phyloP scores from a whole-genome alignment of 371 early-diverging fungal species.

The Mucor lusitanicus region DNA sequence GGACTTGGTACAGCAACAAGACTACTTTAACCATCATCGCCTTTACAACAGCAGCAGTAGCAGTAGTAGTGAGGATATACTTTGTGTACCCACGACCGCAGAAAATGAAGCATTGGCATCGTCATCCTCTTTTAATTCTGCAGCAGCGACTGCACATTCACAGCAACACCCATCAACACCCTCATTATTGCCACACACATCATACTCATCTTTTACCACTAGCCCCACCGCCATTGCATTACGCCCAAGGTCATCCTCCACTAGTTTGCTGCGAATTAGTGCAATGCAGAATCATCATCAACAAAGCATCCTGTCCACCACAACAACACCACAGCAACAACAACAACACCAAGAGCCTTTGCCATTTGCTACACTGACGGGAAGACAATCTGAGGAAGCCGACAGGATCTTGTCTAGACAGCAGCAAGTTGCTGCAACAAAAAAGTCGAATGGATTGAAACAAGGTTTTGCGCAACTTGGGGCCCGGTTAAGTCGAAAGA shows the following conservation, averaged over 20 bases:
- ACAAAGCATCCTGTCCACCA: neutral
- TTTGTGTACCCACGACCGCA: neutral
- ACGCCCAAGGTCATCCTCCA: neutral
- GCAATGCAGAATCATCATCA: conserved; percentile 2
- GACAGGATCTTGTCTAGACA: conserved; percentile 1
- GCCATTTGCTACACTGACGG: conserved; percentile 9
- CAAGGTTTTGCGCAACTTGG: conserved; percentile 18
- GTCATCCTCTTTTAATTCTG: neutral
- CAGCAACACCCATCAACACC: neutral
- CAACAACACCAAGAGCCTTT: neutral
- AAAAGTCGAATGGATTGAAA: conserved; percentile 12
- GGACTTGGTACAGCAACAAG: neutral
- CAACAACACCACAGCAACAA: neutral
- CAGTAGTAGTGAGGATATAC: neutral
- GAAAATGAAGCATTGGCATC: neutral
- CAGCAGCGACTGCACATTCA: neutral
- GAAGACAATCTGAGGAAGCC: conserved; percentile 12
- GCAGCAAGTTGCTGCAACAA: neutral
- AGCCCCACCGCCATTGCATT: neutral
- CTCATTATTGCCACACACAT: neutral
- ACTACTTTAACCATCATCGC: neutral
- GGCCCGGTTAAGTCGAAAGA: conserved; percentile 3
- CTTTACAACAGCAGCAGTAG: neutral
- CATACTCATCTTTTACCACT: neutral
- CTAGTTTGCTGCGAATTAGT: conserved; percentile 4